Percentiles rank a stretch among this genome's conserved stretches.
Evolutionary conservation across 2,329 filamentous ascomycete genomes (phyloP).

Genomic region (Xylariaceae sp.): DNA sequence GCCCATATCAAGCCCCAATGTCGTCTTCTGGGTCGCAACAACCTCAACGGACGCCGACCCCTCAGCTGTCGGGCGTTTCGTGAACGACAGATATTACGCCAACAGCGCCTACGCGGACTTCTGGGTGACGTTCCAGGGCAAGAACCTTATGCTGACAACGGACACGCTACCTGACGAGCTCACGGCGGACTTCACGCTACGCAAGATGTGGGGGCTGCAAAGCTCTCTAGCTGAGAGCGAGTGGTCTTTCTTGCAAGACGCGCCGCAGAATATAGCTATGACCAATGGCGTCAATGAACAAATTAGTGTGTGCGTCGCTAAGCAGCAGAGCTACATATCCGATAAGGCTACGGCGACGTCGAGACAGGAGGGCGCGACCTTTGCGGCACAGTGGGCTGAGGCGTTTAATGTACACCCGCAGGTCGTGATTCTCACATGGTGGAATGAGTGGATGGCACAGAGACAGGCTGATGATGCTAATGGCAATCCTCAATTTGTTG

Average conservation of each 20-base stretch:
- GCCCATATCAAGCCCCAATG: no score
- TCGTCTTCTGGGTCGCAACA: no score
- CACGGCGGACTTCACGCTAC: not conserved
- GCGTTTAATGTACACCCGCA: conserved; percentile 1
- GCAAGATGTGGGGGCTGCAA: conserved; percentile 2
- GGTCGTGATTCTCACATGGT: conserved; percentile 1
- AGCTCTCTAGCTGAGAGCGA: conserved; percentile 1
- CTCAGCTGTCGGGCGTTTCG: no score
- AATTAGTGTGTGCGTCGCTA: not conserved
- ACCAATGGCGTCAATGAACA: not conserved
- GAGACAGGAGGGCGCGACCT: no score
- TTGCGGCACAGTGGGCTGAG: not conserved
- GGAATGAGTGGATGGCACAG: conserved; percentile 4
- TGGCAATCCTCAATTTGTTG: not conserved
- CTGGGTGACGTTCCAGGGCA: no score
- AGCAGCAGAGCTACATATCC: no score
- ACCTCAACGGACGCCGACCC: no score
- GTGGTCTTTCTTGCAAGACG: conserved; percentile 2
- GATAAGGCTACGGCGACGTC: not conserved
- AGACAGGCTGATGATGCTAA: not conserved
- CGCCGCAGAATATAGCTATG: not conserved
- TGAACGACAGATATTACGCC: no score
- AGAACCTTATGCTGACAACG: no score
- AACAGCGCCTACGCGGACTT: no score
- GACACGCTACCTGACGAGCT: not conserved